Evolutionary conservation across 2,329 filamentous ascomycete species (phyloP).

Genomic region (Cercospora nicotianae): DNA sequence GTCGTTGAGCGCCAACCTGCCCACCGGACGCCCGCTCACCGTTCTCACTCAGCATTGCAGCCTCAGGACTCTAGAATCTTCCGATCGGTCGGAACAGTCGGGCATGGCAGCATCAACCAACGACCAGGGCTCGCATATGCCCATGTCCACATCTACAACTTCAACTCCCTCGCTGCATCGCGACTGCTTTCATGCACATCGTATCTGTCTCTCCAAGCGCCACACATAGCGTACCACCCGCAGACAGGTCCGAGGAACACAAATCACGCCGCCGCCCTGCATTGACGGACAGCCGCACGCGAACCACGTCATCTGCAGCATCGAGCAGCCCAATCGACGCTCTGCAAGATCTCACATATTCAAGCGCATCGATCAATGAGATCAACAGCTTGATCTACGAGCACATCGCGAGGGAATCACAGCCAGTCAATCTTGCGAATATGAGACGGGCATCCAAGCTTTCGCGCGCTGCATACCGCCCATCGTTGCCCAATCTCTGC

Average conservation of each 20-base stretch:
- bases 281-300: background rate
- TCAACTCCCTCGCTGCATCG: background rate
- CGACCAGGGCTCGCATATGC: background rate
- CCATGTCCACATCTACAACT: background rate
- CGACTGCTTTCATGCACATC: background rate
- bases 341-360: background rate
- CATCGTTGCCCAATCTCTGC: too few relatives aligned
- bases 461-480: too few relatives aligned
- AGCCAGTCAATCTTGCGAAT: too few relatives aligned
- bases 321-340: background rate
- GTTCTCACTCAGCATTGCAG: background rate
- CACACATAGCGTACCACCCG: background rate
- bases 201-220: background rate
- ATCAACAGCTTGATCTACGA: too few relatives aligned
- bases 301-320: background rate
- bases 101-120: background rate
- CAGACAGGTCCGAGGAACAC: background rate
- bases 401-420: too few relatives aligned
- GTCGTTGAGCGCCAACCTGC: background rate
- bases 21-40: background rate
- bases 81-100: background rate
- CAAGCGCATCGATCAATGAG: background rate
- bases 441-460: too few relatives aligned
- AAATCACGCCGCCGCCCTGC: background rate
- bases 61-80: background rate